phyloP scores from a whole-genome alignment of 2,329 filamentous ascomycete genomes.

The Cyphellophora attinorum region DNA sequence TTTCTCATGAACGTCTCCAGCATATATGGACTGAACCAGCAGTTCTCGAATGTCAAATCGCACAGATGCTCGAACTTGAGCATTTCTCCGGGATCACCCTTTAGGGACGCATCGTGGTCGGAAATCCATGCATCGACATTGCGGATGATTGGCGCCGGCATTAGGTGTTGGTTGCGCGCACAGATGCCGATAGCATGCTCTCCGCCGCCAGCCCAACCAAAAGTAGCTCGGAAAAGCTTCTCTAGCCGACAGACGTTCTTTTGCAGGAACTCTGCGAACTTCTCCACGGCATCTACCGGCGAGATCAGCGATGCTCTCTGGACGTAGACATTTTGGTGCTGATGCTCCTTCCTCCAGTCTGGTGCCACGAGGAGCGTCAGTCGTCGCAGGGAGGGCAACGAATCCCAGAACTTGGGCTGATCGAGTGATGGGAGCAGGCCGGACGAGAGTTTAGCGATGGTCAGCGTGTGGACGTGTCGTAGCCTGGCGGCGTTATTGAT shows the following conservation, averaged over 20 bases:
- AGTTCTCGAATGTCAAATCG: conserved; percentile 56
- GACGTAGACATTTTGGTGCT: conserved; percentile 41
- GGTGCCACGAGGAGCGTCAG: conserved; percentile 54
- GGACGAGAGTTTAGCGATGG: conserved; percentile 56
- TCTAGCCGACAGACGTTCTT: conserved; percentile 37
- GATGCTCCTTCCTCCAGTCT: conserved; percentile 51
- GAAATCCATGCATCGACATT: conserved; percentile 11
- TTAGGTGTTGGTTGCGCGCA: conserved; percentile 52
- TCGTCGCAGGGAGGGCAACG: conserved; percentile 43
- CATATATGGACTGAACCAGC: conserved; percentile 55
- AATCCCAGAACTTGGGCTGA: conserved; percentile 52
- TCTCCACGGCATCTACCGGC: conserved; percentile 42
- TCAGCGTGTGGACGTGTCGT: conserved; percentile 46
- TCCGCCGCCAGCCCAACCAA: conserved; percentile 60
- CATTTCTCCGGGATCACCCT: conserved; percentile 25
- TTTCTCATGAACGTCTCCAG: conserved; percentile 42
- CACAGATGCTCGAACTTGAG: conserved; percentile 48
- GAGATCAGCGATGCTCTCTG: conserved; percentile 39
- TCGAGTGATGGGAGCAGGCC: conserved; percentile 48
- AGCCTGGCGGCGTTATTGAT: conserved; percentile 52
- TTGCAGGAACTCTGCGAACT: conserved; percentile 45
- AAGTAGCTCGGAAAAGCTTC: conserved; percentile 49
- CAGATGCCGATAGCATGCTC: conserved; percentile 54
- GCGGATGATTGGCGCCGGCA: conserved; percentile 44
- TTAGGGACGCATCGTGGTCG: conserved; percentile 2